Conservation (phyloP, 768 basidiomycete species). For the Pulveroboletus frians region DNA sequence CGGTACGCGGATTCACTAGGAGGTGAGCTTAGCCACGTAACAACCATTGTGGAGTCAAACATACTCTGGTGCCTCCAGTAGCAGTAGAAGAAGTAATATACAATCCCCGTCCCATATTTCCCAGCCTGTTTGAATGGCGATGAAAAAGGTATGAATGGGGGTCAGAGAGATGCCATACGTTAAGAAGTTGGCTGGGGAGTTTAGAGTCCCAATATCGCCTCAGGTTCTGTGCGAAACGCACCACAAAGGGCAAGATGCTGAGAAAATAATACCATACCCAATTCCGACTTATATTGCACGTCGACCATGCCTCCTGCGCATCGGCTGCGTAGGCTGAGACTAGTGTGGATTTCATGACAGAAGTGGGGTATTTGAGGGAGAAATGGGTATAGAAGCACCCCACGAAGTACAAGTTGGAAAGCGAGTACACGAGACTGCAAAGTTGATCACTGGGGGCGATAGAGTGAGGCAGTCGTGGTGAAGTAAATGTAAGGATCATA, state of each 20-base stretch:
- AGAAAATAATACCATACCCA: constrained; percentile 66
- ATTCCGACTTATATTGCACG: constrained; percentile 36
- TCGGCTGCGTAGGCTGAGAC: constrained; percentile 9
- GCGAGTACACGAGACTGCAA: constrained; percentile 71
- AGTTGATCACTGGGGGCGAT: constrained; percentile 60
- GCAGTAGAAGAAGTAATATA: constrained; percentile 64
- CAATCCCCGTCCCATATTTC: constrained; percentile 70
- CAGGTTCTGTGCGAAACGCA: constrained; percentile 81
- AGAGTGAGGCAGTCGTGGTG: constrained; percentile 4
- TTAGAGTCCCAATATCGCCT: constrained; percentile 82
- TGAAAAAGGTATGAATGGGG: background rate
- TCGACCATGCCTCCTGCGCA: constrained; percentile 46
- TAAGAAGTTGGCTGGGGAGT: constrained; percentile 75
- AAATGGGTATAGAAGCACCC: constrained; percentile 59
- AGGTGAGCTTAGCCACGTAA: background rate
- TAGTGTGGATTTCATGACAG: background rate
- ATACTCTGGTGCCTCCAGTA: constrained; percentile 70
- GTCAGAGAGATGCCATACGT: constrained; percentile 46
- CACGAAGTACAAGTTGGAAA: constrained; percentile 70
- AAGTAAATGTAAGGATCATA: constrained; percentile 28
- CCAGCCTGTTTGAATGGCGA: constrained; percentile 53
- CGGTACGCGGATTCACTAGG: constrained; percentile 32
- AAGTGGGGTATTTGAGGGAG: background rate
- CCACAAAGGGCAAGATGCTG: constrained; percentile 60
- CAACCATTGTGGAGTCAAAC: background rate